A percentile compares a stretch with the other conserved stretches of the same genome.
Evolutionary conservation across 2,329 filamentous ascomycete species (phyloP).

Genomic region (Malbranchea zuffiana): DNA sequence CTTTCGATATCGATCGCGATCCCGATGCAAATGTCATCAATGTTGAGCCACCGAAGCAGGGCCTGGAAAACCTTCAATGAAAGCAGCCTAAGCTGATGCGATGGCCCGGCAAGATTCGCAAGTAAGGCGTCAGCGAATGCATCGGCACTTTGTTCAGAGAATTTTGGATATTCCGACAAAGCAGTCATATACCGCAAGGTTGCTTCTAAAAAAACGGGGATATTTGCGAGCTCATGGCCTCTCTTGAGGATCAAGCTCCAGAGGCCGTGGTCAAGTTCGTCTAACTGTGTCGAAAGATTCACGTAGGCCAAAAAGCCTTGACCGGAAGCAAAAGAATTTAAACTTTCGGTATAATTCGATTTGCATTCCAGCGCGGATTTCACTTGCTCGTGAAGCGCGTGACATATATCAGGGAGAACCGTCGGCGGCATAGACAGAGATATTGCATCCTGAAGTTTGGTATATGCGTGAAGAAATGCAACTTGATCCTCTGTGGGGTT

Average conservation of each 20-base stretch:
- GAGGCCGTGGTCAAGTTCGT: slow-evolving; percentile 49
- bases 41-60: slow-evolving; percentile 41
- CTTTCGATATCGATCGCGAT: slow-evolving; percentile 71
- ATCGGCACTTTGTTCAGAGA: slow-evolving; percentile 48
- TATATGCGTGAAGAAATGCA: slow-evolving; percentile 56
- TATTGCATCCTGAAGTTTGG: slow-evolving; percentile 52
- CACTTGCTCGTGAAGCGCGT: slow-evolving; percentile 55
- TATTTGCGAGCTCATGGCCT: slow-evolving; percentile 54
- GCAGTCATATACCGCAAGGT: slow-evolving; percentile 42
- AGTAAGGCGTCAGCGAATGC: slow-evolving; percentile 55
- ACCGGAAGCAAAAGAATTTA: slow-evolving; percentile 62
- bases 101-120: slow-evolving; percentile 62
- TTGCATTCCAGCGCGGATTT: slow-evolving; percentile 54
- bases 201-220: slow-evolving; percentile 55
- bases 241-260: slow-evolving; percentile 56
- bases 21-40: slow-evolving; percentile 36
- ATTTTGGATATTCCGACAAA: slow-evolving; percentile 20
- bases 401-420: slow-evolving; percentile 54
- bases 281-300: slow-evolving; percentile 51
- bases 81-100: slow-evolving; percentile 60
- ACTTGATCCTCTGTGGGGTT: slow-evolving; percentile 45
- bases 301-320: slow-evolving; percentile 65
- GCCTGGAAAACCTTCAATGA: slow-evolving; percentile 62
- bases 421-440: slow-evolving; percentile 49
- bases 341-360: slow-evolving; percentile 48